phyloP scores from a whole-genome alignment of 208 protist species.

The Borovskyia barvae region DNA sequence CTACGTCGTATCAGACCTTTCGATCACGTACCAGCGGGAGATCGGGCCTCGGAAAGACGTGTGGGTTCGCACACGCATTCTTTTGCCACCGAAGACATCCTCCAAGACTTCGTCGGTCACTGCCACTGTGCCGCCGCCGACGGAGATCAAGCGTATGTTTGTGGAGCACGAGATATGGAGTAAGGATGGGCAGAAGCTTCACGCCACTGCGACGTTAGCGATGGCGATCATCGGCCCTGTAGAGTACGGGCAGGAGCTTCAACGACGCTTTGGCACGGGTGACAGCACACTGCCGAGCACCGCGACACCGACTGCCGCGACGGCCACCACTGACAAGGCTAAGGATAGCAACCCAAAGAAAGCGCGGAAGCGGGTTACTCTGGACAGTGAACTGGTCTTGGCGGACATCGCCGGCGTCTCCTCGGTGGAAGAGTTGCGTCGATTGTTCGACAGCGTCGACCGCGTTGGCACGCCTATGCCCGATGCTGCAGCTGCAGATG shows the following conservation, averaged over 20 bases:
- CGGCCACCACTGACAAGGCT: neutral
- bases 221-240: constrained; percentile 22
- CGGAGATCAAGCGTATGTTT: constrained; percentile 30
- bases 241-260: constrained; percentile 20
- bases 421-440: constrained; percentile 9
- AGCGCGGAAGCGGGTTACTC: neutral
- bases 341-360: neutral
- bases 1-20: constrained; percentile 44
- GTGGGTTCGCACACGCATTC: constrained; percentile 16
- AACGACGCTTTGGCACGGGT: constrained; percentile 14
- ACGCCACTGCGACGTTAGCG: constrained; percentile 21
- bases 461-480: neutral
- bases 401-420: constrained; percentile 8
- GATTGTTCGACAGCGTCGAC: constrained; percentile 13
- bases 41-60: constrained; percentile 28
- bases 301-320: neutral
- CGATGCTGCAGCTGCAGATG: neutral
- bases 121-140: neutral
- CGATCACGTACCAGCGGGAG: constrained; percentile 47
- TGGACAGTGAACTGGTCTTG: constrained; percentile 26
- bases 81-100: constrained; percentile 10
- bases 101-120: neutral
- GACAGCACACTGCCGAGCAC: too few species aligned
- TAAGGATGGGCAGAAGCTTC: constrained; percentile 37
- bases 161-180: constrained; percentile 51